These are phyloP conservation scores for Backusella tarrabulga DNA, from an alignment of 192 early-diverging fungal species.

Conservation along the genomic window DNA sequence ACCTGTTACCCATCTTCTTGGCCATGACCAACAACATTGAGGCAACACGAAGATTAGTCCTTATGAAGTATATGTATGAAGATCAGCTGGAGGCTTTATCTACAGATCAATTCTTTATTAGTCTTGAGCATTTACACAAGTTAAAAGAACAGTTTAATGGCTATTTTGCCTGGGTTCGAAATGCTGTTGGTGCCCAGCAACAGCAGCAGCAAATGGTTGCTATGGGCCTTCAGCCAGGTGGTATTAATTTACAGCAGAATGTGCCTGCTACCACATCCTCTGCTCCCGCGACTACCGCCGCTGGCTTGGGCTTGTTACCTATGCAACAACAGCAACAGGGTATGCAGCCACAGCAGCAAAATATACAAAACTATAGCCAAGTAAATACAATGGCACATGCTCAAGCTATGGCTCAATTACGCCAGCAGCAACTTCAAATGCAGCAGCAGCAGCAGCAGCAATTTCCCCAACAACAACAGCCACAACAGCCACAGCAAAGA, in stretches of 20 bases:
- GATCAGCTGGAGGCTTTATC: slow-evolving; percentile 44
- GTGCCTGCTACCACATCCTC: neutral
- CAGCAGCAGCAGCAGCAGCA: neutral
- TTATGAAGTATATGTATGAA: slow-evolving; percentile 56
- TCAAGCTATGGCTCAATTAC: neutral
- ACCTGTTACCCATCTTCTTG: slow-evolving; percentile 46
- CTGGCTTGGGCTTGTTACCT: neutral
- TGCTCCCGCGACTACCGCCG: neutral
- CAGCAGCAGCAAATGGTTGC: slow-evolving; percentile 15
- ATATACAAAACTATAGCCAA: neutral
- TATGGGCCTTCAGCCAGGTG: neutral
- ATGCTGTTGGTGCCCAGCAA: slow-evolving; percentile 14
- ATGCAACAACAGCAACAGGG: neutral
- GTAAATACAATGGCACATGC: neutral
- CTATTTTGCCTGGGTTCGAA: slow-evolving; percentile 48
- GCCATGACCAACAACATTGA: slow-evolving; percentile 46
- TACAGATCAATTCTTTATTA: slow-evolving; percentile 45
- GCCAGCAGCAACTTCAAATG: neutral
- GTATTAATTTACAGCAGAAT: slow-evolving; percentile 14
- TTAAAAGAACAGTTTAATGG: slow-evolving; percentile 45
- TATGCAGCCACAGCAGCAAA: neutral
- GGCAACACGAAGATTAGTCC: slow-evolving; percentile 43
- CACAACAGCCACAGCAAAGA: neutral
- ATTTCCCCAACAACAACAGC: neutral
- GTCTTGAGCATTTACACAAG: slow-evolving; percentile 42